A percentile compares a stretch with the other conserved stretches of the same genome.
phyloP scores from a whole-genome alignment of 176 grass and related monocot genomes.

The Triticum timopheevii region DNA sequence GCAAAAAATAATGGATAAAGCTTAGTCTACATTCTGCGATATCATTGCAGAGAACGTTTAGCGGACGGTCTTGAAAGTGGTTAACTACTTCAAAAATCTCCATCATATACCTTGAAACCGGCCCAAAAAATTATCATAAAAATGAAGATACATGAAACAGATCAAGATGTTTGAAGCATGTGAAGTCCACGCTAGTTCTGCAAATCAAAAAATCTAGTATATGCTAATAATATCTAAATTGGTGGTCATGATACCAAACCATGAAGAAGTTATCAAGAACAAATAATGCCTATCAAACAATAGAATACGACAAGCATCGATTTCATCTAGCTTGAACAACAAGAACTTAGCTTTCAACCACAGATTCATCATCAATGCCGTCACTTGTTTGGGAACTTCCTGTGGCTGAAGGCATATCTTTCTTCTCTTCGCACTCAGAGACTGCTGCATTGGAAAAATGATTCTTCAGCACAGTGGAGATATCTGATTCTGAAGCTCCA shows the following conservation, averaged over 20 bases:
- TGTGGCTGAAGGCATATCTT: conserved; percentile 28
- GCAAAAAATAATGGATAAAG: not conserved
- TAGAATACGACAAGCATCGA: conserved; percentile 22
- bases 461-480: conserved; percentile 82
- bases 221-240: conserved; percentile 26
- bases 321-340: conserved; percentile 30
- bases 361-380: conserved; percentile 55
- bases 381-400: conserved; percentile 41
- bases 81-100: not conserved
- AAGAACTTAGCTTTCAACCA: conserved; percentile 59
- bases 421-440: conserved; percentile 59
- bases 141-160: not conserved
- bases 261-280: conserved; percentile 22
- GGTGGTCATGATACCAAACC: conserved; percentile 11
- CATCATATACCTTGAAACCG: conserved; percentile 16
- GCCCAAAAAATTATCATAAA: conserved; percentile 16
- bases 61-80: not conserved
- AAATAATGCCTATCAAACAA: conserved; percentile 22
- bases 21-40: not conserved
- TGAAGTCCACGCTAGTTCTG: not conserved
- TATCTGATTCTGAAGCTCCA: conserved; percentile 92
- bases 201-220: conserved; percentile 19
- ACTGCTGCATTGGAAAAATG: conserved; percentile 74
- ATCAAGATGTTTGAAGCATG: conserved; percentile 26
- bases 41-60: not conserved